Evolutionary conservation across 2,329 filamentous ascomycete species (phyloP).

Genomic region (Colletotrichum cereale): DNA sequence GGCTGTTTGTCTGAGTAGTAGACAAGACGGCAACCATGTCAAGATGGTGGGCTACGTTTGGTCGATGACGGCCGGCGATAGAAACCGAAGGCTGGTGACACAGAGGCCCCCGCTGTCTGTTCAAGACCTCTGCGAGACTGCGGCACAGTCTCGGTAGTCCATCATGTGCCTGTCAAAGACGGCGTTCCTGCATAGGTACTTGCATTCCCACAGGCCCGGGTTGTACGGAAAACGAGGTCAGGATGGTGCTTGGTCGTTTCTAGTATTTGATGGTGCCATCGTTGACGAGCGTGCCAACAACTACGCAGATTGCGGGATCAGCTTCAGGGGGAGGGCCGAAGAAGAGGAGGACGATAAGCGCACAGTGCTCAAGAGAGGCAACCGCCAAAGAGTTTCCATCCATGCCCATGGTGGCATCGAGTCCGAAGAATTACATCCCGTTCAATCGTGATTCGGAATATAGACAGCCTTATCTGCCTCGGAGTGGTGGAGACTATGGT

Average conservation of each 20-base stretch:
- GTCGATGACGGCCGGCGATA: constrained; percentile 23
- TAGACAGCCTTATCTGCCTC: constrained; percentile 31
- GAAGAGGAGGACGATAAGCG: constrained; percentile 1
- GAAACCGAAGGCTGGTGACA: constrained; percentile 30
- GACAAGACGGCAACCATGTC: neutral
- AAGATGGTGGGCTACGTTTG: constrained; percentile 31
- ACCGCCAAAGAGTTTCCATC: constrained; percentile 7
- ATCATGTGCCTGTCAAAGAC: neutral
- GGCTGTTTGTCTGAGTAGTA: constrained; percentile 4
- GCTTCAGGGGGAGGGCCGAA: neutral
- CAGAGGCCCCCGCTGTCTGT: constrained; percentile 21
- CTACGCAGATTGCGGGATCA: constrained; percentile 1
- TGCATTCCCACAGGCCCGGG: constrained; percentile 8
- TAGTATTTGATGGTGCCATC: constrained; percentile 28
- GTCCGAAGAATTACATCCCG: constrained; percentile 16
- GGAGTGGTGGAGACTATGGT: constrained; percentile 2
- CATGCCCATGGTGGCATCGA: constrained; percentile 13
- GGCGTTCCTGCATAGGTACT: constrained; percentile 30
- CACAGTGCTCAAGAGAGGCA: neutral
- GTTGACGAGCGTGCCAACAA: constrained; percentile 8
- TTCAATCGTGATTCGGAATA: constrained; percentile 26
- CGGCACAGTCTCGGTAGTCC: constrained; percentile 32
- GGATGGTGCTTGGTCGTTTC: constrained; percentile 17
- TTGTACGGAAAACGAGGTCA: constrained; percentile 5
- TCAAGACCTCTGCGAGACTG: constrained; percentile 23